Evolutionary conservation across 176 grass and related monocot genomes (phyloP), one percentile per base, ranked within the genome.

Genomic region (Ampelocalamus luodianensis): DNA sequence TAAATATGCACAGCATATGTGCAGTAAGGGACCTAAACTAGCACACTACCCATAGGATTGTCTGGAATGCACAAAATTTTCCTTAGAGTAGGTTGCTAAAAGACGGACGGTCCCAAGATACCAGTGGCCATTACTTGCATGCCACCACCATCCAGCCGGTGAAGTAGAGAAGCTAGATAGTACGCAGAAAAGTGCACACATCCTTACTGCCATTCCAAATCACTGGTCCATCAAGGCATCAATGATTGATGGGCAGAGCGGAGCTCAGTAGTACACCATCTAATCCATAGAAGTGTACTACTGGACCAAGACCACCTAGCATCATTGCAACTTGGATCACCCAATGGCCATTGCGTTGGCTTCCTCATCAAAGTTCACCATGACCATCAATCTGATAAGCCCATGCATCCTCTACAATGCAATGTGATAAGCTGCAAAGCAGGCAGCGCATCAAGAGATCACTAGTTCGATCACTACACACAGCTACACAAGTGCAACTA

Each of bases 71-170:
- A 26, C 61, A 62, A 42, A 64, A n/a, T n/a, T 66, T 56, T 29
- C 44, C 0, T 40, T 10, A n/a, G 1, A 20, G 22, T 85, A 85
- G 69, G 77, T 70, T 85, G 82, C 82, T 49, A 81, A 85, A 85
- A 89, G 77, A 80, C 77, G 82, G 68, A 70, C 77, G 63, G 88
- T 90, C 83, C 88, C 88, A 85, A 74, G 61, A 71, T 80, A 0
- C 65, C 40, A 54, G 38, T 24, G 68, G 43, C 38, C 81, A 65
- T 80, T 58, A 74, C 24, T 44, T 49, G 81, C 74, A 65, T 66
- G 87, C 81, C 59, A 78, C 81, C 43, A 23, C 14, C 83, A 15
- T 4, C 55, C 40, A 64, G 69, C 72, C 61, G 32, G 24, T 61
- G 13, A n/a, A 77, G 71, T 43, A 29, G 36, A 29, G 36, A 76